These are phyloP conservation scores for Pleurostoma richardsiae DNA, from an alignment of 2,329 filamentous ascomycete species.

Conservation along the genomic window DNA sequence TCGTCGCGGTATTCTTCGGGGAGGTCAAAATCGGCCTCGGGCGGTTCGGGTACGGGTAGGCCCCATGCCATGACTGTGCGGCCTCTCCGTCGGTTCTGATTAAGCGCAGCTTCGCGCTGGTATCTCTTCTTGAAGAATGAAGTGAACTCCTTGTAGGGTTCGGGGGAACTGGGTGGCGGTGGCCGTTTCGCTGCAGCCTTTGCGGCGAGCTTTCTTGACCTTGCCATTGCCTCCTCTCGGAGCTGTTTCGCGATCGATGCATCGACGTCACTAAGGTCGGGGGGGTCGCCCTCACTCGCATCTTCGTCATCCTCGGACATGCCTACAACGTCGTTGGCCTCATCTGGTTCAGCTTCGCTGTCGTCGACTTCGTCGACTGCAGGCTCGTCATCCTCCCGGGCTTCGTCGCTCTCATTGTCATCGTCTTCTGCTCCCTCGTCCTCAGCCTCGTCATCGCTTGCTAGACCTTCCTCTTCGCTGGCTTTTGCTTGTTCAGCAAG, in stretches of 20 bases:
- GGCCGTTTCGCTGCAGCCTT: conserved; percentile 26
- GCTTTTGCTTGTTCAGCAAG: conserved; percentile 41
- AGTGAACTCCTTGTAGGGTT: conserved; percentile 60
- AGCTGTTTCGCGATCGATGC: conserved; percentile 69
- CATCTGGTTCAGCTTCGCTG: conserved; percentile 15
- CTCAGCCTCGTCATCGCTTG: conserved; percentile 1
- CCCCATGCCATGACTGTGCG: conserved; percentile 77
- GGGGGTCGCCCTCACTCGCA: conserved; percentile 43
- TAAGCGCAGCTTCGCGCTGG: conserved; percentile 74
- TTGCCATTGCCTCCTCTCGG: conserved; percentile 62
- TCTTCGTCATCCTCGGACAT: conserved; percentile 17
- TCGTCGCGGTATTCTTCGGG: conserved; percentile 59
- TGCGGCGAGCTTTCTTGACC: conserved; percentile 35
- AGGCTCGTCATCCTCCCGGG: conserved; percentile 21
- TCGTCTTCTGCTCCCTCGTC: conserved; percentile 14
- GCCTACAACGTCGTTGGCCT: conserved; percentile 15
- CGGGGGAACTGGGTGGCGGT: conserved; percentile 20
- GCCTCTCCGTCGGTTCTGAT: conserved; percentile 62
- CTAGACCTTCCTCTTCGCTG: conserved; percentile 11
- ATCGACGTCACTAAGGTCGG: conserved; percentile 66
- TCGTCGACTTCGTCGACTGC: conserved; percentile 26
- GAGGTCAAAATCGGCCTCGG: conserved; percentile 67
- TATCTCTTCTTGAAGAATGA: conserved; percentile 83
- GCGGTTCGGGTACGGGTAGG: conserved; percentile 68
- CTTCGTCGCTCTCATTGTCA: conserved; percentile 20